Conservation (phyloP, 305 asterid species). For the Stenogyne calaminthoides region DNA sequence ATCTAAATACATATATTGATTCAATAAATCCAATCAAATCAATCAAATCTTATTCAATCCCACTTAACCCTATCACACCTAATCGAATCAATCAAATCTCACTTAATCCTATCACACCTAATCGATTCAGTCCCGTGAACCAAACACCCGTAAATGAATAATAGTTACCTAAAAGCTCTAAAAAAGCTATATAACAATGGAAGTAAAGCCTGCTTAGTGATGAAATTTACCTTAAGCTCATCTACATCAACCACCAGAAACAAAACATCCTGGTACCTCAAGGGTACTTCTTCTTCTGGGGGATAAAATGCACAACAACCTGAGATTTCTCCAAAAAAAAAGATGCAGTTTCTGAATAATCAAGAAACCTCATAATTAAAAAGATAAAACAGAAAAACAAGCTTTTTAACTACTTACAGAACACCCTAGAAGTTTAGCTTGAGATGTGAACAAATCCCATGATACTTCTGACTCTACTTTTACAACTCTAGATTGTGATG, state of each 20-base stretch:
- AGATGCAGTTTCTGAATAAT: neutral
- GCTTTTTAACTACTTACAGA: constrained; percentile 34
- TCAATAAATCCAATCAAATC: too few species aligned
- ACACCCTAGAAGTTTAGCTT: constrained; percentile 38
- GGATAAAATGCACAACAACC: constrained; percentile 52
- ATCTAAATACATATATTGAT: too few species aligned
- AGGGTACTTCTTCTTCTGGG: constrained; percentile 50
- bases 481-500: constrained; percentile 31
- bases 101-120: too few species aligned
- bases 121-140: too few species aligned
- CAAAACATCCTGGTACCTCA: constrained; percentile 29
- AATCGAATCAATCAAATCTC: too few species aligned
- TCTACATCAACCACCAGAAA: constrained; percentile 60
- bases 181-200: too few species aligned
- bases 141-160: too few species aligned
- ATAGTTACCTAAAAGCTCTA: neutral
- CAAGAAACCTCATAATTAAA: neutral
- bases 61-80: too few species aligned
- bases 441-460: constrained; percentile 48
- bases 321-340: constrained; percentile 22
- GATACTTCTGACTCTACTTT: too few species aligned
- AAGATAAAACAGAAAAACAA: too few species aligned
- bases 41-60: too few species aligned
- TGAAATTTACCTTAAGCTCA: constrained; percentile 47
- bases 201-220: neutral